Evolutionary conservation across 2,329 filamentous ascomycete genomes (phyloP).

Genomic region (Aureobasidium subglaciale): DNA sequence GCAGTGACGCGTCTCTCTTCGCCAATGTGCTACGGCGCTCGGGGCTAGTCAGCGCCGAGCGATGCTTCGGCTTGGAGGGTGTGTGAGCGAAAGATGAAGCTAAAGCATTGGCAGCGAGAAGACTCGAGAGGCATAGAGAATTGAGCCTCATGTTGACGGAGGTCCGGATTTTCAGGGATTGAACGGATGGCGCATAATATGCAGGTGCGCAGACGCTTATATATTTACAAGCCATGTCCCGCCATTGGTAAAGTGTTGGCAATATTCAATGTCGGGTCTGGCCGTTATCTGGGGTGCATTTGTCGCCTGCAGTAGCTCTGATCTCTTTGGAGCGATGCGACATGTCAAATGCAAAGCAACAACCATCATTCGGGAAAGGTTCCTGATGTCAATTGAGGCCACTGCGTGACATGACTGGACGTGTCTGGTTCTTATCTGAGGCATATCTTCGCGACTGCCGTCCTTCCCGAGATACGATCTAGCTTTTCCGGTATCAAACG

Average conservation of each 20-base stretch:
- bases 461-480: neutral
- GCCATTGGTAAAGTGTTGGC: neutral
- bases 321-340: too few species aligned
- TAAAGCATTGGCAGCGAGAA: neutral
- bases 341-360: neutral
- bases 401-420: neutral
- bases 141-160: neutral
- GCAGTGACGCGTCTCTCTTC: neutral
- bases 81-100: constrained; percentile 1
- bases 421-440: neutral
- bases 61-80: neutral
- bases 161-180: neutral
- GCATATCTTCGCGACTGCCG: neutral
- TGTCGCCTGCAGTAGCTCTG: neutral
- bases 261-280: neutral
- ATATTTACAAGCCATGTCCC: neutral
- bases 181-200: too few species aligned
- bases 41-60: neutral
- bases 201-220: neutral
- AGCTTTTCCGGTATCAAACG: too few species aligned
- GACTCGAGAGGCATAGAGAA: neutral
- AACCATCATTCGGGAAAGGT: neutral
- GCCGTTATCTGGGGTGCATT: neutral
- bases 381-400: neutral
- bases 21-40: neutral